These are phyloP conservation scores for Candida sp. DNA, from an alignment of 1,139 yeast genomes.

Conservation along the genomic window DNA sequence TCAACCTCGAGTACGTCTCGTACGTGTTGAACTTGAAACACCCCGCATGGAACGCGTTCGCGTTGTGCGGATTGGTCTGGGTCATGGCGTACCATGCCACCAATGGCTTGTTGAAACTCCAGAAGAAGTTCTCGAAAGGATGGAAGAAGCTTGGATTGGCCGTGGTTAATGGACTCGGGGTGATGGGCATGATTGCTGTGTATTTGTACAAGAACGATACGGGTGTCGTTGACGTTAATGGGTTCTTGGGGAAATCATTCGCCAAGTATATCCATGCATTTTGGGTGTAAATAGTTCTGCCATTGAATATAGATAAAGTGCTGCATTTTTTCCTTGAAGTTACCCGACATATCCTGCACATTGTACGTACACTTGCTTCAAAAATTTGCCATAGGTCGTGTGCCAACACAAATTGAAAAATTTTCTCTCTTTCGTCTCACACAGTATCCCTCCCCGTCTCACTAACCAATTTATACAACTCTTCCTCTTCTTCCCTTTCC, in stretches of 20 bases:
- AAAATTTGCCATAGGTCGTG: no score
- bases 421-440: background rate
- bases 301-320: no score
- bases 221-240: slow-evolving; percentile 20
- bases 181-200: slow-evolving; percentile 29
- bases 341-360: slow-evolving; percentile 4
- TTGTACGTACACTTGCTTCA: no score
- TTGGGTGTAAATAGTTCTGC: slow-evolving; percentile 16
- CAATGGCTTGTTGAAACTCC: slow-evolving; percentile 38
- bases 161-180: slow-evolving; percentile 26
- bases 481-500: no score
- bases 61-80: slow-evolving; percentile 26
- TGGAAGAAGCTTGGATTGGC: slow-evolving; percentile 42
- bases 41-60: slow-evolving; percentile 22
- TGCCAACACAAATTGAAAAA: background rate
- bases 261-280: slow-evolving; percentile 23
- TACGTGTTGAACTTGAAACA: slow-evolving; percentile 38
- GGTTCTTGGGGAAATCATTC: slow-evolving; percentile 34
- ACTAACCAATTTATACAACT: no score
- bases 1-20: slow-evolving; percentile 58
- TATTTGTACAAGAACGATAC: slow-evolving; percentile 22
- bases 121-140: slow-evolving; percentile 27
- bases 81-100: slow-evolving; percentile 37
- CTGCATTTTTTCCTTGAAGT: no score
- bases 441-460: no score